A percentile compares a stretch with the other conserved stretches of the same genome.
Evolutionary conservation across 1,284 basidiomycete genomes (phyloP).

Genomic region (Pascua guehoae): DNA sequence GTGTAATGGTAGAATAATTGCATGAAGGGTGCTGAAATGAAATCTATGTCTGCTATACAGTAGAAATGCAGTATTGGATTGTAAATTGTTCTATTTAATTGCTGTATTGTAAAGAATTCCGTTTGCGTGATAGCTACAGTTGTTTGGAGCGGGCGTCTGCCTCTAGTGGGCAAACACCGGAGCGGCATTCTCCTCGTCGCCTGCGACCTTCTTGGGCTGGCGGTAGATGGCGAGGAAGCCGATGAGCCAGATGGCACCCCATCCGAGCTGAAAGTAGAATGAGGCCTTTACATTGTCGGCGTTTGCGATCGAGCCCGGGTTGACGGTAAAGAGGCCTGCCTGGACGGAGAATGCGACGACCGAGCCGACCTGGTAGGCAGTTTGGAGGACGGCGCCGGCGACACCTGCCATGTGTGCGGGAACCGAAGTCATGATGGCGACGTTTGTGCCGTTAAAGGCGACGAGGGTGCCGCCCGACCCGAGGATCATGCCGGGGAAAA

Average conservation of each 20-base stretch:
- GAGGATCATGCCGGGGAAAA: conserved; percentile 34
- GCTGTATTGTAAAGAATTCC: no score
- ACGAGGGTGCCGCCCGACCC: conserved; percentile 30
- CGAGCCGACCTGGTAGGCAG: conserved; percentile 39
- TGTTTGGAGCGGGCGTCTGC: no score
- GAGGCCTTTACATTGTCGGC: conserved; percentile 32
- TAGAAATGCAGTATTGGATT: no score
- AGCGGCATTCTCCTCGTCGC: no score
- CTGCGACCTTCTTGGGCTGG: conserved; percentile 14
- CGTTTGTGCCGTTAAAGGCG: conserved; percentile 25
- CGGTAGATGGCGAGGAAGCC: conserved; percentile 35
- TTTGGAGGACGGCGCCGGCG: conserved; percentile 45
- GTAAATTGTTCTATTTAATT: no score
- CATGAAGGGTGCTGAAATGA: no score
- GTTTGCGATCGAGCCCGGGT: conserved; percentile 32
- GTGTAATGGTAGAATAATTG: no score
- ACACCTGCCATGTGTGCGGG: conserved; percentile 39
- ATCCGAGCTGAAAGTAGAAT: conserved; percentile 42
- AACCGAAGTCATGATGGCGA: conserved; percentile 36
- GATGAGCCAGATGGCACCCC: conserved; percentile 33
- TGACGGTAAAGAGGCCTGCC: conserved; percentile 40
- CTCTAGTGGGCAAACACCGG: no score
- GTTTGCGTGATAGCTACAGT: no score
- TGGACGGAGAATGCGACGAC: conserved; percentile 40
- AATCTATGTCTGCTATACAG: no score